Evolutionary conservation across 768 basidiomycete species (phyloP).

Genomic region (Phlebiopsis flavidoalba): DNA sequence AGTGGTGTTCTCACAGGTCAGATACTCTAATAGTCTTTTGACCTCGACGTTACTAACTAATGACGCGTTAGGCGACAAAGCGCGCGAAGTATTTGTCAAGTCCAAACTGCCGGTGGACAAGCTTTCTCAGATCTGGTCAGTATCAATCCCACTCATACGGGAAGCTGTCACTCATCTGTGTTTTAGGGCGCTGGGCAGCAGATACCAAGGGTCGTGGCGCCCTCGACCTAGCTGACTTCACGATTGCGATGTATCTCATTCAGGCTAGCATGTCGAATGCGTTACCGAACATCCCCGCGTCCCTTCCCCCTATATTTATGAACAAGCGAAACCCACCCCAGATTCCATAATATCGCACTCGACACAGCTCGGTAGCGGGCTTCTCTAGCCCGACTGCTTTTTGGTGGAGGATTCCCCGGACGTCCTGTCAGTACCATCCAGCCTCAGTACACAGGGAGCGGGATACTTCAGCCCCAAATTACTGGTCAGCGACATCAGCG

Average conservation of each 20-base stretch:
- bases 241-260: slow-evolving; percentile 94
- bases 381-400: slow-evolving; percentile 53
- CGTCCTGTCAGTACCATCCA: slow-evolving; percentile 36
- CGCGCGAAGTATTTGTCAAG: slow-evolving; percentile 86
- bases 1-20: slow-evolving; percentile 77
- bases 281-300: slow-evolving; percentile 62
- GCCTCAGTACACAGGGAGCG: slow-evolving; percentile 64
- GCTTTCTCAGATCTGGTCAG: slow-evolving; percentile 89
- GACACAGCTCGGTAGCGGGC: slow-evolving; percentile 52
- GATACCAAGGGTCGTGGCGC: slow-evolving; percentile 90
- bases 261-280: slow-evolving; percentile 86
- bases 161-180: neutral
- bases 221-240: slow-evolving; percentile 88
- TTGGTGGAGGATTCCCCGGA: slow-evolving; percentile 32
- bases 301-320: slow-evolving; percentile 84
- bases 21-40: slow-evolving; percentile 14
- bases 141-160: neutral
- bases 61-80: slow-evolving; percentile 66
- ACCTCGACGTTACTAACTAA: neutral
- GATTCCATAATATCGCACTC: slow-evolving; percentile 49
- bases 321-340: slow-evolving; percentile 49
- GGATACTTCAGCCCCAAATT: slow-evolving; percentile 44
- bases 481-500: slow-evolving; percentile 34
- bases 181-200: slow-evolving; percentile 81
- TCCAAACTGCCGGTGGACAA: slow-evolving; percentile 84